Conservation (phyloP, 176 grass and related monocot genomes). For the Alopecurus myosuroides region DNA sequence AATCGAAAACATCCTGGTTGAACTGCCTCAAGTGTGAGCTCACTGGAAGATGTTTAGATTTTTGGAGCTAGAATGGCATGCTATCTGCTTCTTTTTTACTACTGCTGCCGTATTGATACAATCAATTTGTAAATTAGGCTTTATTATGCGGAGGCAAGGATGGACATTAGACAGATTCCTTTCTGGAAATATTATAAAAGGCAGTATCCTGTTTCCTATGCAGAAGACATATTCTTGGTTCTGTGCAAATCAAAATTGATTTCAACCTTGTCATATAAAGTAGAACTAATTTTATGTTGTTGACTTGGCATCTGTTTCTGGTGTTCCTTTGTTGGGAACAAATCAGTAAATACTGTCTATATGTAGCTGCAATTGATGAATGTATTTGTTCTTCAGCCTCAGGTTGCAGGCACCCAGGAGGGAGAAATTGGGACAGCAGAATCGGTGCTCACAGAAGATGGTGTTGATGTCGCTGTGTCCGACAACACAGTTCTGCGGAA, state of each 20-base stretch:
- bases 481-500: conserved; percentile 72
- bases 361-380: neutral
- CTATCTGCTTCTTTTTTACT: neutral
- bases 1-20: neutral
- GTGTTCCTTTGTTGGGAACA: neutral
- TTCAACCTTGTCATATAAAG: neutral
- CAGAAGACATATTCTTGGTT: neutral
- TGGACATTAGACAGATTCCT: neutral
- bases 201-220: neutral
- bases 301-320: neutral
- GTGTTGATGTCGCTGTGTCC: conserved; percentile 23
- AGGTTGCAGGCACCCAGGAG: conserved; percentile 36
- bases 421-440: conserved; percentile 26
- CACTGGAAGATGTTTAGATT: neutral
- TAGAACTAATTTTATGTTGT: neutral
- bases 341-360: neutral
- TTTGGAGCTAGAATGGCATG: neutral
- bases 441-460: conserved; percentile 35
- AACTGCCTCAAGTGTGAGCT: neutral
- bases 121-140: neutral
- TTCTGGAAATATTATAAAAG: neutral
- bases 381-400: conserved; percentile 17
- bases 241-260: neutral
- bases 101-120: neutral
- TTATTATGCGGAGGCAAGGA: neutral